phyloP scores from a whole-genome alignment of 1,284 basidiomycete genomes.

The Cutaneotrichosporon cutaneum region DNA sequence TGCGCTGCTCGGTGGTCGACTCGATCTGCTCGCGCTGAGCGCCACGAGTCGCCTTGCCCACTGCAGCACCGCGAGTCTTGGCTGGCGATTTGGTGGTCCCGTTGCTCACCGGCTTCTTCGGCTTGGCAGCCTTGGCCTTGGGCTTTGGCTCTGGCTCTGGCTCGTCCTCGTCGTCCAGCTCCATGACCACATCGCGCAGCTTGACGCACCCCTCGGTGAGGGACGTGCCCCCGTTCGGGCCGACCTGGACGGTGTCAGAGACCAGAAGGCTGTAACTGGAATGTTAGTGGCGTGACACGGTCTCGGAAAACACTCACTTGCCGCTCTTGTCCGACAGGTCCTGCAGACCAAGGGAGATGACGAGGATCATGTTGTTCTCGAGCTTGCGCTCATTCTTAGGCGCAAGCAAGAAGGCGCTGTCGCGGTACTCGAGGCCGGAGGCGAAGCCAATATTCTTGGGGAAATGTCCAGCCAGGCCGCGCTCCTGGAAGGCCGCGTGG shows the following conservation, averaged over 20 bases:
- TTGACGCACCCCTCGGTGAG: constrained; percentile 82
- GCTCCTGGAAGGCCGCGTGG: constrained; percentile 68
- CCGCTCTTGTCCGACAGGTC: constrained; percentile 69
- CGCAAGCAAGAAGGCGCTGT: constrained; percentile 78
- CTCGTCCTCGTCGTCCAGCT: constrained; percentile 57
- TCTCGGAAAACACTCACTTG: constrained; percentile 45
- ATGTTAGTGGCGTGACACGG: not conserved
- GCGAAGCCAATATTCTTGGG: constrained; percentile 90
- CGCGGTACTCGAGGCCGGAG: constrained; percentile 91
- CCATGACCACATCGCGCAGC: constrained; percentile 84
- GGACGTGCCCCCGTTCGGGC: constrained; percentile 64
- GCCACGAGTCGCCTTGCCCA: constrained; percentile 72
- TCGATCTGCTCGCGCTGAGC: constrained; percentile 71
- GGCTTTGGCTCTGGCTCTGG: constrained; percentile 55
- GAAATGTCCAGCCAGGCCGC: constrained; percentile 78
- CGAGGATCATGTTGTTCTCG: constrained; percentile 79
- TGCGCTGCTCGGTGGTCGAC: constrained; percentile 65
- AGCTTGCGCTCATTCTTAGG: constrained; percentile 73
- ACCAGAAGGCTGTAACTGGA: constrained; percentile 75
- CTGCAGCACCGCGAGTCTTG: constrained; percentile 58
- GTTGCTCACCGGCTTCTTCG: constrained; percentile 62
- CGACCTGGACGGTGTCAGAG: constrained; percentile 83
- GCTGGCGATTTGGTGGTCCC: constrained; percentile 34
- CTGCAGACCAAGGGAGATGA: constrained; percentile 78
- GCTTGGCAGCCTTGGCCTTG: constrained; percentile 45